These are phyloP conservation scores for Mychonastes homosphaera DNA, from an alignment of 139 green algal genomes.

Conservation along the genomic window DNA sequence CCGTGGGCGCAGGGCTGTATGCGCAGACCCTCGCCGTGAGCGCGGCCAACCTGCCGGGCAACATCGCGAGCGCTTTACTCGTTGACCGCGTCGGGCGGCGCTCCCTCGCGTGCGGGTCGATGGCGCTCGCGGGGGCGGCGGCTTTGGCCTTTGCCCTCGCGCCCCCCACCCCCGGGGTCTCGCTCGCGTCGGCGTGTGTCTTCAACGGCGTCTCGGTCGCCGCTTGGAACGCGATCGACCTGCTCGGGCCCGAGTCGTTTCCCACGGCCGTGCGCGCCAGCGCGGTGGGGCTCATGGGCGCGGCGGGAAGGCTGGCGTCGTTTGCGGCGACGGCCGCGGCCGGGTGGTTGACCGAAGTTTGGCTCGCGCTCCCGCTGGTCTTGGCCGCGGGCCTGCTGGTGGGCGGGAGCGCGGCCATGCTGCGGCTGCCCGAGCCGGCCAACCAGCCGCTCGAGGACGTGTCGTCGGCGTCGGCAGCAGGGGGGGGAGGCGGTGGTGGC, in stretches of 20 bases:
- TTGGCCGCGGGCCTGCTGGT: conserved; percentile 33
- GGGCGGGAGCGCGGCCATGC: conserved; percentile 24
- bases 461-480: too few species aligned
- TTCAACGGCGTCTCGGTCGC: conserved; percentile 34
- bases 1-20: conserved; percentile 22
- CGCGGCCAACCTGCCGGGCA: conserved; percentile 42
- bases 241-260: conserved; percentile 34
- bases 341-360: conserved; percentile 15
- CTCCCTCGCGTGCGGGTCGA: conserved; percentile 26
- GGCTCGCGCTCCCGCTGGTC: conserved; percentile 29
- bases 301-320: conserved; percentile 10
- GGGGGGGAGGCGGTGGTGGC: too few species aligned
- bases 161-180: conserved; percentile 20
- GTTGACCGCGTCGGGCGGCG: conserved; percentile 32
- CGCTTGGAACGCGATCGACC: conserved; percentile 37
- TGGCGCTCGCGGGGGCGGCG: conserved; percentile 23
- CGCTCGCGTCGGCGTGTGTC: conserved; percentile 27
- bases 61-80: conserved; percentile 33
- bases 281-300: conserved; percentile 7
- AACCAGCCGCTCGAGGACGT: conserved; percentile 9
- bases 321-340: conserved; percentile 9
- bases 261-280: conserved; percentile 25
- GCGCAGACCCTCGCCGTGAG: conserved; percentile 34
- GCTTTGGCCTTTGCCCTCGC: conserved; percentile 31
- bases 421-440: conserved; percentile 24